A percentile compares a stretch with the other conserved stretches of the same genome.
Evolutionary conservation across 1,284 basidiomycete species (phyloP).

Genomic region (Cryptococcus jaspeensis): DNA sequence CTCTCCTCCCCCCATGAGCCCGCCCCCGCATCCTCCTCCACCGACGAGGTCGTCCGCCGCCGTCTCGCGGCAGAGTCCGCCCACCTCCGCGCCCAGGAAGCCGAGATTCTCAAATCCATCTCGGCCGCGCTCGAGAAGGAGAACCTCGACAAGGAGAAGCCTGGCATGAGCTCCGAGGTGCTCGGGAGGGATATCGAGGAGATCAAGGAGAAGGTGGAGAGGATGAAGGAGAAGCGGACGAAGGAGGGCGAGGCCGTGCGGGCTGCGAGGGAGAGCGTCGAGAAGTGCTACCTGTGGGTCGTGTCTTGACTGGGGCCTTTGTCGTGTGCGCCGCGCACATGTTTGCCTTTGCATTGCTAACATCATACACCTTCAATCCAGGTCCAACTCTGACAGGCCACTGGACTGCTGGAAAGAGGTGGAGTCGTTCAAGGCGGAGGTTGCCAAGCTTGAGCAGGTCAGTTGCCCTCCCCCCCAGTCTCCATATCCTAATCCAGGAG

Average conservation of each 20-base stretch:
- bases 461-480: constrained; percentile 15
- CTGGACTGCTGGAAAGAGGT: constrained; percentile 53
- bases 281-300: constrained; percentile 51
- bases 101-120: constrained; percentile 47
- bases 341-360: neutral
- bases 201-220: constrained; percentile 50
- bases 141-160: constrained; percentile 51
- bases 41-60: constrained; percentile 46
- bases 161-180: constrained; percentile 46
- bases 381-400: constrained; percentile 42
- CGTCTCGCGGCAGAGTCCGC: constrained; percentile 47
- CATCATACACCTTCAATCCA: constrained; percentile 8
- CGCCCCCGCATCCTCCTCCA: constrained; percentile 18
- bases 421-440: constrained; percentile 50
- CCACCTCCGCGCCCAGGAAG: constrained; percentile 46
- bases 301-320: neutral
- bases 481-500: neutral
- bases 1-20: constrained; percentile 33
- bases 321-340: neutral
- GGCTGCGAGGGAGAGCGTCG: constrained; percentile 39
- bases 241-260: constrained; percentile 39
- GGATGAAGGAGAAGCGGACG: constrained; percentile 38
- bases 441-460: constrained; percentile 51
- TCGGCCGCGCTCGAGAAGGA: constrained; percentile 51
- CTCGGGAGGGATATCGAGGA: constrained; percentile 51